Evolutionary conservation across 2,329 filamentous ascomycete genomes (phyloP).

Genomic region (Clarireedia homoeocarpa): DNA sequence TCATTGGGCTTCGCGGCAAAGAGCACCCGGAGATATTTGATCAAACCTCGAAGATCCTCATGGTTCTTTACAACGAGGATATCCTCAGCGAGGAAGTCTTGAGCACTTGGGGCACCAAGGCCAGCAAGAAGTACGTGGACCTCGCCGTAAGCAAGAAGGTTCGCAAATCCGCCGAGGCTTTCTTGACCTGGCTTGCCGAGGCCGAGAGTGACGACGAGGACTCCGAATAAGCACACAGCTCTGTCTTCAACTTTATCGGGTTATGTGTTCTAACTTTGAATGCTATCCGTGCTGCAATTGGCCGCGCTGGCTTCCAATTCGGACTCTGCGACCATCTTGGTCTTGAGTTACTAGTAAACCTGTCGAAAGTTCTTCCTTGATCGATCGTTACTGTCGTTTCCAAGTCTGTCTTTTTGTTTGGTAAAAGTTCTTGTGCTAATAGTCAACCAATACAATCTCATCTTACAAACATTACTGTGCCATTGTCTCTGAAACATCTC

Average conservation of each 20-base stretch:
- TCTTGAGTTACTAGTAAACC: no score
- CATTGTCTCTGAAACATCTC: neutral
- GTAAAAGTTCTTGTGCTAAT: neutral
- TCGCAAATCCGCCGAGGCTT: conserved; percentile 86
- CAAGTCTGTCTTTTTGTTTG: neutral
- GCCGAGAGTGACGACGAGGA: conserved; percentile 67
- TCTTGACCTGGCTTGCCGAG: conserved; percentile 88
- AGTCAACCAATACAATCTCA: neutral
- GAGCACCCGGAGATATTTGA: conserved; percentile 72
- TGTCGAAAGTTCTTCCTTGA: neutral
- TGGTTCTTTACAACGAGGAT: conserved; percentile 86
- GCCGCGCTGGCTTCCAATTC: no score
- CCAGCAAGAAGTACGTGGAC: conserved; percentile 98
- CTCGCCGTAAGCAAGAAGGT: conserved; percentile 86
- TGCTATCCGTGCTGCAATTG: neutral
- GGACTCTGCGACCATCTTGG: no score
- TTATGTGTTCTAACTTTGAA: neutral
- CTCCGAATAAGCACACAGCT: conserved; percentile 40
- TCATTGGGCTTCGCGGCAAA: conserved; percentile 63
- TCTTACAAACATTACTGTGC: neutral
- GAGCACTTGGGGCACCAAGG: conserved; percentile 86
- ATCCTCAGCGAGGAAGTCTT: conserved; percentile 82
- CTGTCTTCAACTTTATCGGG: neutral
- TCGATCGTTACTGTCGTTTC: neutral
- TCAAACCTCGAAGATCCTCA: conserved; percentile 76